phyloP scores from a whole-genome alignment of 129 eudicot species.

The Arctium lappa region DNA sequence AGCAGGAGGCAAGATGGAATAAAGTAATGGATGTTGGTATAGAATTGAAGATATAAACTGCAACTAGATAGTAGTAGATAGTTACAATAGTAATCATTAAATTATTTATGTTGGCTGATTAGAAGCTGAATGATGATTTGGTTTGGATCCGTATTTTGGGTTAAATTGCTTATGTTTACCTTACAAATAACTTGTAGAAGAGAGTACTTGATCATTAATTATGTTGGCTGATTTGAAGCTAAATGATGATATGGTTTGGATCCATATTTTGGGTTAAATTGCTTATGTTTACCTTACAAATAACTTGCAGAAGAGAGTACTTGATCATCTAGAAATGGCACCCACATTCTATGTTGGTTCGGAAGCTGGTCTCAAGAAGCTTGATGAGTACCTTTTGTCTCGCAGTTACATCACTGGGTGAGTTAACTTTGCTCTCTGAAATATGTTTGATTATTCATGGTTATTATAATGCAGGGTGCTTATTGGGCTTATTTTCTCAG shows the following conservation, averaged over 20 bases:
- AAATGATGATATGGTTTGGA: background rate
- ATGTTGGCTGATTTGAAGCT: background rate
- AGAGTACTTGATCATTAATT: background rate
- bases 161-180: background rate
- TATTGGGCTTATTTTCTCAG: constrained; percentile 18
- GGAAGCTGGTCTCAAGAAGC: constrained; percentile 76
- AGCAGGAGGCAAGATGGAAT: background rate
- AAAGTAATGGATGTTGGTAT: background rate
- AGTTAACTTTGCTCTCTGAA: background rate
- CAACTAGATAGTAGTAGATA: background rate
- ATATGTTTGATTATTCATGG: background rate
- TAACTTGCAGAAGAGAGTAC: constrained; percentile 12
- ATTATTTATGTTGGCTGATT: background rate
- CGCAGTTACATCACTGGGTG: constrained; percentile 84
- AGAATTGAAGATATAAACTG: background rate
- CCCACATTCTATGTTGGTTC: constrained; percentile 55
- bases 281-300: background rate
- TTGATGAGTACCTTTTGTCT: constrained; percentile 74
- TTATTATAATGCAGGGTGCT: background rate
- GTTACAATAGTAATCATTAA: background rate
- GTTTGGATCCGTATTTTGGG: background rate
- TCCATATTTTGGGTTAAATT: background rate
- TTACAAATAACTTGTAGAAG: constrained; percentile 4
- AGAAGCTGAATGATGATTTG: background rate
- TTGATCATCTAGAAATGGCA: constrained; percentile 50